Evolutionary conservation across 148 eudicot species (phyloP).

Genomic region (Vaccinium darrowii): DNA sequence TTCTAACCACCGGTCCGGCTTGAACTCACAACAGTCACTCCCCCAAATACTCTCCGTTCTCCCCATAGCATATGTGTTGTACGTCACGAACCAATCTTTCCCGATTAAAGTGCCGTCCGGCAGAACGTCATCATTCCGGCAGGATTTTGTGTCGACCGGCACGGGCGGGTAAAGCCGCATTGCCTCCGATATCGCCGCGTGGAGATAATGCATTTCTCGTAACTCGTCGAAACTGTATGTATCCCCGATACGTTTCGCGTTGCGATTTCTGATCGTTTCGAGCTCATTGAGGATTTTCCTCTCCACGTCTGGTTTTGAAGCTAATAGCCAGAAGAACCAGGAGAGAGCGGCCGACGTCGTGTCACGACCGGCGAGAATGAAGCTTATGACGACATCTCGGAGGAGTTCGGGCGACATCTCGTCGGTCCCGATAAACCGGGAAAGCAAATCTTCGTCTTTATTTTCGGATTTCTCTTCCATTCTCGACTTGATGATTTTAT

Average conservation of each 20-base stretch:
- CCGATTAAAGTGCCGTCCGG: slow-evolving; percentile 50
- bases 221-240: not conserved
- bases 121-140: slow-evolving; percentile 38
- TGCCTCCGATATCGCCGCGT: slow-evolving; percentile 55
- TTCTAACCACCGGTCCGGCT: slow-evolving; percentile 59
- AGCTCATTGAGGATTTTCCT: slow-evolving; percentile 45
- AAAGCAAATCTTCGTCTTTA: slow-evolving; percentile 45
- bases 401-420: slow-evolving; percentile 34
- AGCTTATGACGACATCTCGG: slow-evolving; percentile 62
- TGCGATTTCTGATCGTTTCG: slow-evolving; percentile 18
- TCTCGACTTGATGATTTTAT: slow-evolving; percentile 49
- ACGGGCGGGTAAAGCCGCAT: slow-evolving; percentile 68
- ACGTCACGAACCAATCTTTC: slow-evolving; percentile 46
- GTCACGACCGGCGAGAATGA: slow-evolving; percentile 66
- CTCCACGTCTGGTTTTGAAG: slow-evolving; percentile 29
- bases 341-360: slow-evolving; percentile 54
- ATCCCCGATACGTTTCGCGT: slow-evolving; percentile 23
- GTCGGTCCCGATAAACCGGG: slow-evolving; percentile 45
- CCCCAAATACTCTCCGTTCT: slow-evolving; percentile 80
- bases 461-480: slow-evolving; percentile 35
- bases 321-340: slow-evolving; percentile 71
- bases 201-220: slow-evolving; percentile 45
- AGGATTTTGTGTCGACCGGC: slow-evolving; percentile 51
- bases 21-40: slow-evolving; percentile 53
- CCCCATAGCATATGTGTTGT: slow-evolving; percentile 61